Percentiles rank a stretch among this genome's conserved stretches.
These are phyloP conservation scores for Umbelopsis vinacea DNA, from an alignment of 192 early-diverging fungal genomes.

Conservation along the genomic window DNA sequence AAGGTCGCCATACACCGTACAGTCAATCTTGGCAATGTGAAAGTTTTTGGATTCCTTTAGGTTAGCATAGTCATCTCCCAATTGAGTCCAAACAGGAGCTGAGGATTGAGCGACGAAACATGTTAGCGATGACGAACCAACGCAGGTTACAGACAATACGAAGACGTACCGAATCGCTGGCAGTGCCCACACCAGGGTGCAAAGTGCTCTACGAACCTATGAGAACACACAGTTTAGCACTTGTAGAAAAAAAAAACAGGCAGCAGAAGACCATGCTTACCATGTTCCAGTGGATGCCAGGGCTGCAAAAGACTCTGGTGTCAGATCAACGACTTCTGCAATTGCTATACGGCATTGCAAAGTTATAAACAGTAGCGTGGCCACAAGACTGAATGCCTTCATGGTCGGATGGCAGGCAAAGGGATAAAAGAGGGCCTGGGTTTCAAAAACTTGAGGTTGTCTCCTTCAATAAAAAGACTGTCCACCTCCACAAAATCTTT, in stretches of 20 bases:
- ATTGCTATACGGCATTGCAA: background rate
- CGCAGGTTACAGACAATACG: background rate
- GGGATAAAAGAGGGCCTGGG: background rate
- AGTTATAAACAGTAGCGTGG: background rate
- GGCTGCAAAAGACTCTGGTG: background rate
- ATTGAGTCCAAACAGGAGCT: constrained; percentile 53
- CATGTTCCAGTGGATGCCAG: constrained; percentile 1
- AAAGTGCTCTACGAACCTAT: constrained; percentile 59
- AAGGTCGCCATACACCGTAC: constrained; percentile 62
- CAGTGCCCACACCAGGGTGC: constrained; percentile 53
- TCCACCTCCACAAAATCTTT: background rate
- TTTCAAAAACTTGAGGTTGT: background rate
- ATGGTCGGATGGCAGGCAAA: constrained; percentile 8
- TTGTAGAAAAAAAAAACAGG: background rate
- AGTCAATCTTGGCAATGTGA: constrained; percentile 72
- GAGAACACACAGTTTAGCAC: background rate
- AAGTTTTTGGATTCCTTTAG: constrained; percentile 47
- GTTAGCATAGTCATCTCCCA: constrained; percentile 45
- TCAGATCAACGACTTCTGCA: constrained; percentile 11
- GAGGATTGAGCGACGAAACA: background rate
- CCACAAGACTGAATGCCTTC: background rate
- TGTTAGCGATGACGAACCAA: background rate
- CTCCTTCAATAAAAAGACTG: background rate
- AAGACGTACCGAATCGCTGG: constrained; percentile 41
- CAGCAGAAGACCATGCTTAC: background rate